Evolutionary conservation across 805 yeast species (phyloP), one percentile per base, ranked within the genome.

Genomic region (Myxozyma udenii): DNA sequence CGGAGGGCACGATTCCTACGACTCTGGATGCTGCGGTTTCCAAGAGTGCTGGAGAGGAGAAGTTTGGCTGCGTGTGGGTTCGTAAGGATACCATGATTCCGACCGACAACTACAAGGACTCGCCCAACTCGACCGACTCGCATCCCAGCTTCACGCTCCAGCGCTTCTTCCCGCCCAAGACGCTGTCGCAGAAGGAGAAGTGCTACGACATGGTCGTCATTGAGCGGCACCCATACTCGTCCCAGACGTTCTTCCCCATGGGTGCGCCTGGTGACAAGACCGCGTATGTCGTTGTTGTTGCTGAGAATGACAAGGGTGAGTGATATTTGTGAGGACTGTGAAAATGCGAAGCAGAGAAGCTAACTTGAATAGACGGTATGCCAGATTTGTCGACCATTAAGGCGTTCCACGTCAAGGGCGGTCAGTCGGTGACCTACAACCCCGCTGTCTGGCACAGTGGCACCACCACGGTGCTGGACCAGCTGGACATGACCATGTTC

Each of bases 161-260:
- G 69, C 72, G 95, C 53, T 87, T 95, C 62, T 77, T 82, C 3
- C 86, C 91, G 3, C 95, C 91, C 1, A 50, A 74, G 83, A 26
- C 50, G 24, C 19, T 33, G 33, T 74, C 83, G 26, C 42, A 39
- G n/a, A 32, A 18, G 22, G 50, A 48, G 7, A 66, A 66, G 47
- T 44, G 47, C 1, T 85, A 84, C 63, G 62, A 66, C 1, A 70
- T 84, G 12, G 82, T 75, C 60, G 95, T 88, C 1, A 73, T 90
- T 26, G 98, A 90, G 66, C 78, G 95, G 67, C 98, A 90, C 66
- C 97, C 97, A 5, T 84, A 68, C 64, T 78, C 90, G 14, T 83
- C 96, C 0, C 98, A 91, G 67, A 85, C 96, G 0, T 90, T 90
- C 65, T 63, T 87, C n/a, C 97, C 98, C 6, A 77, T 91, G 86